Evolutionary conservation across 2,329 filamentous ascomycete genomes (phyloP).

Genomic region (Diaporthe citriasiana): DNA sequence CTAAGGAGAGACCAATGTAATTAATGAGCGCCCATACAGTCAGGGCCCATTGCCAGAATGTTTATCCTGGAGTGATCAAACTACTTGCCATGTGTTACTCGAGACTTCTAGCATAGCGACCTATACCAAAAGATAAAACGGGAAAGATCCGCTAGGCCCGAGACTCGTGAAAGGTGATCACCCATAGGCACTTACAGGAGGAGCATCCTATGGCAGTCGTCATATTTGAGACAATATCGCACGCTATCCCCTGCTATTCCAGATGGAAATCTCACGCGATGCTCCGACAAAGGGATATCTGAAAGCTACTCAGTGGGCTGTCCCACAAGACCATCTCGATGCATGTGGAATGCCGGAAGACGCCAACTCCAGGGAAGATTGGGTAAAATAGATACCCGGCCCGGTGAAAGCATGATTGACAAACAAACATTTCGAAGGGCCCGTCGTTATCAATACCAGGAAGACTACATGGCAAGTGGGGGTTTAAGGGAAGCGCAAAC

Average conservation of each 20-base stretch:
- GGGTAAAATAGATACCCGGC: background rate
- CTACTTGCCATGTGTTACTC: background rate
- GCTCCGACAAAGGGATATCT: background rate
- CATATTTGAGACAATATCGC: background rate
- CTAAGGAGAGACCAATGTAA: background rate
- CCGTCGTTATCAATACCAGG: background rate
- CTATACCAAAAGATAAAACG: background rate
- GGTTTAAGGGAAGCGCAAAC: background rate
- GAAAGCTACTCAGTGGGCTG: background rate
- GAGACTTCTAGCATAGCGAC: no score
- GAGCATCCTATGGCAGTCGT: background rate
- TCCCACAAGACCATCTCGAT: background rate
- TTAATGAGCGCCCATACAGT: background rate
- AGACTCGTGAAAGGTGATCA: background rate
- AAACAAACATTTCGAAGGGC: no score
- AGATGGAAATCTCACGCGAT: background rate
- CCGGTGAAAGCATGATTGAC: no score
- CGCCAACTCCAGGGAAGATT: no score
- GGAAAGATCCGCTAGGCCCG: background rate
- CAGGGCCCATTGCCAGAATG: background rate
- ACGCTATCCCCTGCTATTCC: background rate
- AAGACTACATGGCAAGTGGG: constrained; percentile 21
- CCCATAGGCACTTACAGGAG: background rate
- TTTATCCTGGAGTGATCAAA: background rate
- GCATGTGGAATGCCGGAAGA: no score